Evolutionary conservation across 2,329 filamentous ascomycete genomes (phyloP).

Genomic region (Fusarium incarnatum): DNA sequence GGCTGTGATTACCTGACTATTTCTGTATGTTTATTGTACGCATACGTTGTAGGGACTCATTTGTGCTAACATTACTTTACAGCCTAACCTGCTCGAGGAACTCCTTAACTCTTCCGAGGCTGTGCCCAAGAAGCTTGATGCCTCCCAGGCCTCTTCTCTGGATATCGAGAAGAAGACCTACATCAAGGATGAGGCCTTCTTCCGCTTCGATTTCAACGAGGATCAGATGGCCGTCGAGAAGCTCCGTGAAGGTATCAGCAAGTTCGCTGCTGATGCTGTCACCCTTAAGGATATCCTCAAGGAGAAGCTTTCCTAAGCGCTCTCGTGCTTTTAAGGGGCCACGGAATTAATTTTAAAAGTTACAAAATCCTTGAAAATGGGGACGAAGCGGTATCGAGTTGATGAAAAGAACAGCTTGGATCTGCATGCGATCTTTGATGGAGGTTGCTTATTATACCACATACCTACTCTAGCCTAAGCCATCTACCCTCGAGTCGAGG

Average conservation of each 20-base stretch:
- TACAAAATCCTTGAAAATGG: slow-evolving; percentile 11
- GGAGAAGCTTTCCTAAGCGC: slow-evolving; percentile 76
- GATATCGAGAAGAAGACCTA: slow-evolving; percentile 90
- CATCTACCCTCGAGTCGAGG: slow-evolving; percentile 5
- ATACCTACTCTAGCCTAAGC: slow-evolving; percentile 22
- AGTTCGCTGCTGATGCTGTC: slow-evolving; percentile 95
- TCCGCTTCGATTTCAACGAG: slow-evolving; percentile 99
- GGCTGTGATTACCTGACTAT: slow-evolving; percentile 99
- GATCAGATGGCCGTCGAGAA: slow-evolving; percentile 99
- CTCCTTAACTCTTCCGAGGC: slow-evolving; percentile 84
- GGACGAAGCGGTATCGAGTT: slow-evolving; percentile 14
- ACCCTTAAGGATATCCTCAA: slow-evolving; percentile 93
- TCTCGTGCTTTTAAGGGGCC: slow-evolving; percentile 3
- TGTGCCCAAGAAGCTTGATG: slow-evolving; percentile 94
- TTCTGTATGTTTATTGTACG: slow-evolving; percentile 71
- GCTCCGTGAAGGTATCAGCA: slow-evolving; percentile 98
- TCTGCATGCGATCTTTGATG: slow-evolving; percentile 19
- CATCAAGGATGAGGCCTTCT: slow-evolving; percentile 86
- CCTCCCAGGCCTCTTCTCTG: slow-evolving; percentile 71
- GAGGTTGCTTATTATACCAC: slow-evolving; percentile 38
- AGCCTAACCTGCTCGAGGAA: slow-evolving; percentile 94
- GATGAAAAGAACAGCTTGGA: slow-evolving; percentile 16
- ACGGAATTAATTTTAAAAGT: slow-evolving; percentile 37
- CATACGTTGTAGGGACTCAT: neutral
- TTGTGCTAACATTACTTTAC: slow-evolving; percentile 32